Percentiles rank a stretch among this genome's conserved stretches.
Evolutionary conservation across 1,139 yeast genomes (phyloP).

Genomic region (Yamadazyma triangularis): DNA sequence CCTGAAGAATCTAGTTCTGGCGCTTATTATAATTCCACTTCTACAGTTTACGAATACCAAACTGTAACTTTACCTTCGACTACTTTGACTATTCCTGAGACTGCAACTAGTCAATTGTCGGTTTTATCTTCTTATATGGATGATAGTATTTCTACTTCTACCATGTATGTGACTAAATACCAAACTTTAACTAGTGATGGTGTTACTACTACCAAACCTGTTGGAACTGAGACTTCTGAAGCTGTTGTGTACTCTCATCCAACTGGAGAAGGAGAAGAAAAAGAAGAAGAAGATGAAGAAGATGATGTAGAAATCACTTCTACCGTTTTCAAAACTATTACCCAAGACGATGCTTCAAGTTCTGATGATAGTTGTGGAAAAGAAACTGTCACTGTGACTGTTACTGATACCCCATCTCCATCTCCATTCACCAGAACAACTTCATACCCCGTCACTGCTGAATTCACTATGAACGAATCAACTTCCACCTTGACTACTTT

Average conservation of each 20-base stretch:
- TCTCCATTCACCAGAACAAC: constrained; percentile 21
- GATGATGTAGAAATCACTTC: neutral
- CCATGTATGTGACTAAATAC: constrained; percentile 18
- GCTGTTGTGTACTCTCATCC: constrained; percentile 10
- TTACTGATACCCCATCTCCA: constrained; percentile 11
- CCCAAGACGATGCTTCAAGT: constrained; percentile 14
- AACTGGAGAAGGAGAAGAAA: constrained; percentile 5
- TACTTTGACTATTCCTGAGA: constrained; percentile 22
- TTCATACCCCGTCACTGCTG: constrained; percentile 32
- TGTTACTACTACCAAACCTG: constrained; percentile 10
- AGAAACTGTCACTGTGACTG: constrained; percentile 9
- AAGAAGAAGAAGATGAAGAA: constrained; percentile 5
- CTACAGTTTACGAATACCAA: constrained; percentile 20
- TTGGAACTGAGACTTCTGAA: constrained; percentile 9
- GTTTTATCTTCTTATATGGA: constrained; percentile 12
- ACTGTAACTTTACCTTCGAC: constrained; percentile 27
- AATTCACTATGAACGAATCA: constrained; percentile 23
- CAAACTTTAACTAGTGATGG: constrained; percentile 20
- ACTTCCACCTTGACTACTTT: constrained; percentile 28
- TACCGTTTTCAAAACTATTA: constrained; percentile 1
- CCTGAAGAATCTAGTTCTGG: constrained; percentile 6
- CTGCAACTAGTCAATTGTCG: constrained; percentile 19
- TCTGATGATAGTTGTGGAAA: constrained; percentile 4
- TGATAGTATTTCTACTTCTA: constrained; percentile 14
- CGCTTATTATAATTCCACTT: constrained; percentile 11